A percentile compares a stretch with the other conserved stretches of the same genome.
phyloP scores from a whole-genome alignment of 129 eudicot genomes.

The Kitagawia praeruptora region DNA sequence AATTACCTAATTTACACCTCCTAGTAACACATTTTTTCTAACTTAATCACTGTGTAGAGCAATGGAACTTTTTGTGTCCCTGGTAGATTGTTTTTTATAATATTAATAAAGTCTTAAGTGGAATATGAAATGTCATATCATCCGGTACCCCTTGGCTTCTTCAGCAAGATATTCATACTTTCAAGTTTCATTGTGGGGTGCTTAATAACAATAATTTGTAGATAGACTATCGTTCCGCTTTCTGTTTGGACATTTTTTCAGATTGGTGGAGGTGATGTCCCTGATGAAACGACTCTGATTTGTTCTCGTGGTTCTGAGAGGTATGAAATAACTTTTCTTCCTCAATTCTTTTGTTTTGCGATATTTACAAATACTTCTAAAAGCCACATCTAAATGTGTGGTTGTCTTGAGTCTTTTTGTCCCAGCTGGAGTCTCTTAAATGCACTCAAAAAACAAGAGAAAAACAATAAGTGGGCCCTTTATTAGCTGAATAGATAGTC shows the following conservation, averaged over 20 bases:
- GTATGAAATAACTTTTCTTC: constrained; percentile 30
- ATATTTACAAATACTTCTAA: neutral
- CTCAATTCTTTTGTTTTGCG: neutral
- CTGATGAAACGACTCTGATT: constrained; percentile 87
- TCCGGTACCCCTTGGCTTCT: neutral
- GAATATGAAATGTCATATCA: neutral
- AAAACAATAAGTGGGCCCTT: neutral
- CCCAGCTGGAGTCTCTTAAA: neutral
- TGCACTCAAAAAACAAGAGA: neutral
- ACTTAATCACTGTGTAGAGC: neutral
- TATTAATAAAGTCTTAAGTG: neutral
- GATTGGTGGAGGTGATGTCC: constrained; percentile 90
- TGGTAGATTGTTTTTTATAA: neutral
- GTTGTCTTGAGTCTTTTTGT: neutral
- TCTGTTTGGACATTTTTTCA: constrained; percentile 24
- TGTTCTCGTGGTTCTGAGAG: constrained; percentile 98
- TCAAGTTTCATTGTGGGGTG: neutral
- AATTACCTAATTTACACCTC: neutral
- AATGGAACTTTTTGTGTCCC: neutral
- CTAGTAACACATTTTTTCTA: neutral
- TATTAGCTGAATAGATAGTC: neutral
- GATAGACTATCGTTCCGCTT: constrained; percentile 15
- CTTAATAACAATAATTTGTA: constrained; percentile 14
- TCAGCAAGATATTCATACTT: neutral
- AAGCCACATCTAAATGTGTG: neutral